Percentiles rank a stretch among this genome's conserved stretches.
phyloP scores from a whole-genome alignment of 129 eudicot species.

The Heracleum sosnowskyi region DNA sequence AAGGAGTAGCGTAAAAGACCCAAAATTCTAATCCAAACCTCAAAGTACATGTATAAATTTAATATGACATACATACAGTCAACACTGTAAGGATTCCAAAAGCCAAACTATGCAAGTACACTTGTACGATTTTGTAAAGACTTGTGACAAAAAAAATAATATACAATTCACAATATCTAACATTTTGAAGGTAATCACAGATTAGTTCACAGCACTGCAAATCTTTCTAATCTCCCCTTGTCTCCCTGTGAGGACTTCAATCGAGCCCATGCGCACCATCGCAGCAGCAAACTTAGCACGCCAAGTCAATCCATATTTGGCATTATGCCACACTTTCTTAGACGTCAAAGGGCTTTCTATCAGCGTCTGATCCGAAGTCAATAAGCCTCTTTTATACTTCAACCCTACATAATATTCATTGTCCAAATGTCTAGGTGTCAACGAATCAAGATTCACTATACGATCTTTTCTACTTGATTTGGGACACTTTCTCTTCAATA shows the following conservation, averaged over 20 bases:
- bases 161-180: not conserved
- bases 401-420: conserved; percentile 20
- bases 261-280: conserved; percentile 33
- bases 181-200: too few species aligned
- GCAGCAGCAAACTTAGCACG: conserved; percentile 36
- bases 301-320: too few species aligned
- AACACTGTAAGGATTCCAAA: too few species aligned
- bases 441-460: conserved; percentile 13
- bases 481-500: too few species aligned
- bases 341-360: conserved; percentile 13
- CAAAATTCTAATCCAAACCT: too few species aligned
- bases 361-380: conserved; percentile 26
- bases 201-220: conserved; percentile 21
- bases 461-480: conserved; percentile 13
- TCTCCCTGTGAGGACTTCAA: conserved; percentile 26
- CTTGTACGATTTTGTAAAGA: not conserved
- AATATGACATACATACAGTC: too few species aligned
- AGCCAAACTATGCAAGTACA: too few species aligned
- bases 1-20: too few species aligned
- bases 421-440: conserved; percentile 27
- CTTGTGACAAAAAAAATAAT: too few species aligned
- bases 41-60: too few species aligned
- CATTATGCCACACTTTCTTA: conserved; percentile 13
- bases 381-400: conserved; percentile 11
- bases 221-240: conserved; percentile 32